Conservation (phyloP, 345 rosid genomes). For the Bretschneidera sinensis region DNA sequence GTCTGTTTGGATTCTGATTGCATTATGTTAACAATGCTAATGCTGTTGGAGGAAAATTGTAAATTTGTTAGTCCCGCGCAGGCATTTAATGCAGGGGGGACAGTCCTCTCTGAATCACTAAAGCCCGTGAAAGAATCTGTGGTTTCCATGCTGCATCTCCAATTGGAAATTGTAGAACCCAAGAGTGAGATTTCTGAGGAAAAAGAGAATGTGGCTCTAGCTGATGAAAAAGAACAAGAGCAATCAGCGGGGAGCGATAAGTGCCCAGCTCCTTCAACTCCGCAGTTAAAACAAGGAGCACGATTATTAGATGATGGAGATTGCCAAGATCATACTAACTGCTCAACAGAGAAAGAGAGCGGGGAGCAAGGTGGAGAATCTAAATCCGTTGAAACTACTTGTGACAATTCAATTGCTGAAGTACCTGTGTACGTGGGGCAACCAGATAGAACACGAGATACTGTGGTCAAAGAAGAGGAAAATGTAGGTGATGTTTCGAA, state of each 20-base stretch:
- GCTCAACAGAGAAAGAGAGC: slow-evolving; percentile 51
- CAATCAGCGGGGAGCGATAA: slow-evolving; percentile 37
- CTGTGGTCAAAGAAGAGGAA: slow-evolving; percentile 43
- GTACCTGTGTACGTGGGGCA: slow-evolving; percentile 23
- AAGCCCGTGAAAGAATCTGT: slow-evolving; percentile 71
- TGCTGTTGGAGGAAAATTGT: slow-evolving; percentile 10
- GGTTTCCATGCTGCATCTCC: slow-evolving; percentile 51
- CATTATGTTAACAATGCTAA: not conserved
- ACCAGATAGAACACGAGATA: slow-evolving; percentile 18
- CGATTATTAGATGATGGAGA: slow-evolving; percentile 60
- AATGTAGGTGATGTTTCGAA: slow-evolving; percentile 34
- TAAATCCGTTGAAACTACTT: slow-evolving; percentile 84
- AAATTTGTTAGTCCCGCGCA: slow-evolving; percentile 29
- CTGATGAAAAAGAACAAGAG: slow-evolving; percentile 31
- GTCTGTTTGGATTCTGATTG: slow-evolving; percentile 26
- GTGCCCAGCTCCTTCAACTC: slow-evolving; percentile 84
- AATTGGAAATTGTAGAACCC: slow-evolving; percentile 28
- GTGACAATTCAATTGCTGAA: slow-evolving; percentile 32
- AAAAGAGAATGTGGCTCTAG: slow-evolving; percentile 24
- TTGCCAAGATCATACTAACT: slow-evolving; percentile 58
- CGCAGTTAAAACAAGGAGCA: slow-evolving; percentile 59
- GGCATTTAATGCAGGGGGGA: slow-evolving; percentile 74
- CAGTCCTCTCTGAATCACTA: slow-evolving; percentile 45
- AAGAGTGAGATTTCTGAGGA: slow-evolving; percentile 21
- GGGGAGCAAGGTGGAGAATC: slow-evolving; percentile 68